Evolutionary conservation across 73 alveolate genomes (phyloP).

Genomic region (Loxodes magnus): DNA sequence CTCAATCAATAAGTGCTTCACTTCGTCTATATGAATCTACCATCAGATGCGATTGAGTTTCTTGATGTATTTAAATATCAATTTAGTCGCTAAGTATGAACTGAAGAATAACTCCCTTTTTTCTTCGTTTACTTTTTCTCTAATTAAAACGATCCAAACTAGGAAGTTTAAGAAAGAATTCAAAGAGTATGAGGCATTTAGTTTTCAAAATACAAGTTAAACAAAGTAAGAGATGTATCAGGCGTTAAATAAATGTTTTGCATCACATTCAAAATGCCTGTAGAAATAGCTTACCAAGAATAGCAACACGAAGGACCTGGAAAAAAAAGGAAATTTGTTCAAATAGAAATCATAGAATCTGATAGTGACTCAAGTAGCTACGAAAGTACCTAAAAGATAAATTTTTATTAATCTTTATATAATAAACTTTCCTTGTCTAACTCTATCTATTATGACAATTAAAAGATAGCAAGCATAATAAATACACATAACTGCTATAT

Average conservation of each 20-base stretch:
- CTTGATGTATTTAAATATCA: conserved; percentile 80
- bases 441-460: too few relatives aligned
- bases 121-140: conserved; percentile 87
- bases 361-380: too few relatives aligned
- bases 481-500: too few relatives aligned
- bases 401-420: too few relatives aligned
- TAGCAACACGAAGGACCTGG: too few relatives aligned
- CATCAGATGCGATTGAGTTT: conserved; percentile 94
- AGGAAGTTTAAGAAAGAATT: conserved; percentile 55
- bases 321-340: too few relatives aligned
- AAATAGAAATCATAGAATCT: too few relatives aligned
- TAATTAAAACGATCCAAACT: conserved; percentile 46
- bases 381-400: too few relatives aligned
- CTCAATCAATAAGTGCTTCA: conserved; percentile 46
- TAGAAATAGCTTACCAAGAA: conserved; percentile 72
- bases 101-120: conserved; percentile 58
- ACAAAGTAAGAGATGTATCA: conserved; percentile 77
- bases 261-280: conserved; percentile 69
- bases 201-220: conserved; percentile 43
- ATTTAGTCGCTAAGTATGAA: conserved; percentile 33
- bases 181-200: conserved; percentile 49
- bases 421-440: too few relatives aligned
- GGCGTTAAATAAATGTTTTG: conserved; percentile 72
- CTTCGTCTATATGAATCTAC: conserved; percentile 95
- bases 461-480: too few relatives aligned